A percentile compares a stretch with the other conserved stretches of the same genome.
Conservation (phyloP, 1,284 basidiomycete species). For the Chalciporus sp. region DNA sequence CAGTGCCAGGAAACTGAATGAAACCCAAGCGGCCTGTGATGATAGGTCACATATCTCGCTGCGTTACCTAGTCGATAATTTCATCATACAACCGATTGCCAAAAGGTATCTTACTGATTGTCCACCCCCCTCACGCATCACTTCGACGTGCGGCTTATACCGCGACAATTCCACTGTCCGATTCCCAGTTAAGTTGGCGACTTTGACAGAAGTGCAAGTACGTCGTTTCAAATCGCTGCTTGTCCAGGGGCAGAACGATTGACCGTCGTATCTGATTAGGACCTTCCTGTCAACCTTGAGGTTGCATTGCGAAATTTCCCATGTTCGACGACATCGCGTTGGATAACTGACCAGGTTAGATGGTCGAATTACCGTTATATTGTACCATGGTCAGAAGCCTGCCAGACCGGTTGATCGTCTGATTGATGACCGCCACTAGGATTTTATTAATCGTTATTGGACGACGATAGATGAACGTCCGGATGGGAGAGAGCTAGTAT, state of each 20-base stretch:
- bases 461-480: too few species aligned
- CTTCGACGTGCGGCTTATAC: conserved; percentile 56
- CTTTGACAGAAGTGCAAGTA: conserved; percentile 49
- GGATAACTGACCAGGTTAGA: conserved; percentile 18
- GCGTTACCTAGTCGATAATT: conserved; percentile 47
- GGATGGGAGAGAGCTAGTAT: too few species aligned
- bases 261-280: conserved; percentile 22
- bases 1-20: conserved; percentile 58
- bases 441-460: too few species aligned
- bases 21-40: conserved; percentile 68
- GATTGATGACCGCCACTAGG: too few species aligned
- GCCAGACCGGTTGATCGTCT: too few species aligned
- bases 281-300: conserved; percentile 24
- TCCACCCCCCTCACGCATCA: conserved; percentile 58
- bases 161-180: conserved; percentile 58
- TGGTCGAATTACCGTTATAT: too few species aligned
- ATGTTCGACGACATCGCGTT: conserved; percentile 28
- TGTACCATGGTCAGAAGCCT: too few species aligned
- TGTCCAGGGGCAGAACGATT: conserved; percentile 47
- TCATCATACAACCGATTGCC: neutral
- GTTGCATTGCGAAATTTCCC: conserved; percentile 22
- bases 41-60: conserved; percentile 61
- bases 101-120: conserved; percentile 42
- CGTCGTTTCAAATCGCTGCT: conserved; percentile 48
- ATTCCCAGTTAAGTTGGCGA: conserved; percentile 48